A percentile compares a stretch with the other conserved stretches of the same genome.
phyloP scores from a whole-genome alignment of 2,329 filamentous ascomycete genomes.

The Raffaelea albimanens region DNA sequence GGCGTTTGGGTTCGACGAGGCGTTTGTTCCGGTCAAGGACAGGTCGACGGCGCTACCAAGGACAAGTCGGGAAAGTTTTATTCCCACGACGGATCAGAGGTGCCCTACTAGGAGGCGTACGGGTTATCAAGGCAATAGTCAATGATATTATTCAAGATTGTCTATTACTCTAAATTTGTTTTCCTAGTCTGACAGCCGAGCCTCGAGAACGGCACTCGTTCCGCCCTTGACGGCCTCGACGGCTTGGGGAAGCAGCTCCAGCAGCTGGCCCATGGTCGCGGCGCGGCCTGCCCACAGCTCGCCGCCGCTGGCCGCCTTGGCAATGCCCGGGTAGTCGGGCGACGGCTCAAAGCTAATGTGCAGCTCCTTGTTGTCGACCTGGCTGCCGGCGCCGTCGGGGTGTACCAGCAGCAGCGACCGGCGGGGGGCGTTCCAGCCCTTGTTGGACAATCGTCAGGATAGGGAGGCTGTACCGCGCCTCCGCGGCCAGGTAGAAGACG shows the following conservation, averaged over 20 bases:
- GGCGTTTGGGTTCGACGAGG: no score
- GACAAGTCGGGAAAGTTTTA: no score
- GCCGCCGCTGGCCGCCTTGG: constrained; percentile 48
- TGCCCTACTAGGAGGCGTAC: no score
- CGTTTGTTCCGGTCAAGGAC: no score
- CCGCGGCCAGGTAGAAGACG: constrained; percentile 61
- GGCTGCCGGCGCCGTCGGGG: constrained; percentile 44
- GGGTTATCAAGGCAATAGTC: no score
- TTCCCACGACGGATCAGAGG: no score
- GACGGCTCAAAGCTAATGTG: constrained; percentile 51
- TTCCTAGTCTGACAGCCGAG: no score
- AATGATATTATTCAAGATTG: no score
- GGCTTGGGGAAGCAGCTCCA: constrained; percentile 36
- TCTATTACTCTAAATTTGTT: no score
- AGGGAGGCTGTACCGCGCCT: constrained; percentile 43
- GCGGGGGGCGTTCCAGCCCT: constrained; percentile 52
- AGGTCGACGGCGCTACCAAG: no score
- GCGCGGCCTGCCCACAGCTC: constrained; percentile 40
- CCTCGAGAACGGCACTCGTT: constrained; percentile 43
- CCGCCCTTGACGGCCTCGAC: constrained; percentile 41
- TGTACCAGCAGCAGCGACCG: constrained; percentile 48
- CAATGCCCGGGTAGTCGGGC: constrained; percentile 51
- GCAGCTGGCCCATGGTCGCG: constrained; percentile 34
- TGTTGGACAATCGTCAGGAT: constrained; percentile 32
- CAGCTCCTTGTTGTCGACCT: constrained; percentile 50